These are phyloP conservation scores for Phoma sp. DNA, from an alignment of 2,329 filamentous ascomycete genomes.

Conservation along the genomic window DNA sequence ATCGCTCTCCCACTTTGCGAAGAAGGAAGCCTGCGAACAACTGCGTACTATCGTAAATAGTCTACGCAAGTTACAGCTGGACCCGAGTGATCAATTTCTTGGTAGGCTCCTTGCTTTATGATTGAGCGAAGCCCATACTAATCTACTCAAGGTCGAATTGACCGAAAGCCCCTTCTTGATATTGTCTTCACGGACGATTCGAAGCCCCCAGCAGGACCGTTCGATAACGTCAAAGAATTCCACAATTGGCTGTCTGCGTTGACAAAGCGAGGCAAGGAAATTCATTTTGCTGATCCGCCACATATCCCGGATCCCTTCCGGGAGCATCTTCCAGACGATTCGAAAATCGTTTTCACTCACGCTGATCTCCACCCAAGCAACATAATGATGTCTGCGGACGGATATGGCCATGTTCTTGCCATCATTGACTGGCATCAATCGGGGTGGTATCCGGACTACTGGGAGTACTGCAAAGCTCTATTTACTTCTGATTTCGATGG, in stretches of 20 bases:
- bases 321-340: slow-evolving; percentile 35
- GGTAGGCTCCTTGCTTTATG: slow-evolving; percentile 1
- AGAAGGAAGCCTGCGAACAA: slow-evolving; percentile 7
- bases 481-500: slow-evolving; percentile 1
- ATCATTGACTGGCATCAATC: slow-evolving; percentile 47
- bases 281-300: slow-evolving; percentile 4
- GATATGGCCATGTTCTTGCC: slow-evolving; percentile 40
- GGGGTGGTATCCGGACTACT: slow-evolving; percentile 38
- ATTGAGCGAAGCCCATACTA: slow-evolving; percentile 1
- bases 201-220: slow-evolving; percentile 31
- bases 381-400: slow-evolving; percentile 77
- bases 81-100: slow-evolving; percentile 6
- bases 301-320: slow-evolving; percentile 12
- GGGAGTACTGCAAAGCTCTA: slow-evolving; percentile 15
- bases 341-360: slow-evolving; percentile 72
- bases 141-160: slow-evolving; percentile 29
- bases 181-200: slow-evolving; percentile 17
- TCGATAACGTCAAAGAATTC: slow-evolving; percentile 35
- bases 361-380: slow-evolving; percentile 95
- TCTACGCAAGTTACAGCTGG: slow-evolving; percentile 14
- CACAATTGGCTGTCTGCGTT: slow-evolving; percentile 38
- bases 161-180: slow-evolving; percentile 14
- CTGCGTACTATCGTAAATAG: slow-evolving; percentile 23
- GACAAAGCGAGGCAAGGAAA: slow-evolving; percentile 21
- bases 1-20: slow-evolving; percentile 13